Evolutionary conservation across 352 stramenopile species (phyloP).

Genomic region (Halophytophthora batemanensis): DNA sequence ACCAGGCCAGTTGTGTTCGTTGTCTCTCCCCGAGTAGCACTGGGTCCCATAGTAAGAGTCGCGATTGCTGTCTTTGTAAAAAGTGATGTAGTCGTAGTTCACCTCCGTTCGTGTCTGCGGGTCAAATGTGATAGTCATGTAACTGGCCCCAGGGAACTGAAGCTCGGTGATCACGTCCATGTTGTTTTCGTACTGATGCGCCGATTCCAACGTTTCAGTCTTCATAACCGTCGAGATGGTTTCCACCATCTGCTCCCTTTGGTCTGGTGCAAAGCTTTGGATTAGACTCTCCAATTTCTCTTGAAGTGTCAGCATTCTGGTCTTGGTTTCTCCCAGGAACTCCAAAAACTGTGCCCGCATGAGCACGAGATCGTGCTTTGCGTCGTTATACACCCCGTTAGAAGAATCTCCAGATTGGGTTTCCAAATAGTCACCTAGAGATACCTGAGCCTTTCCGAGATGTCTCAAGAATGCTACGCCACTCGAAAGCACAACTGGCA

Average conservation of each 20-base stretch:
- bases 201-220: conserved; percentile 67
- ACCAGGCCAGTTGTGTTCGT: conserved; percentile 78
- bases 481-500: conserved; percentile 40
- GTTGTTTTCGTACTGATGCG: conserved; percentile 81
- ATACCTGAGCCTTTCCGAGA: conserved; percentile 20
- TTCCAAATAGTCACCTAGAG: conserved; percentile 3
- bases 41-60: conserved; percentile 59
- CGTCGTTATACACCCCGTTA: neutral
- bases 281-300: conserved; percentile 31
- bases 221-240: conserved; percentile 45
- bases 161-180: conserved; percentile 70
- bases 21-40: conserved; percentile 76
- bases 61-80: conserved; percentile 70
- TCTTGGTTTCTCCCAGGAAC: conserved; percentile 23
- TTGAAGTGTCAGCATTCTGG: conserved; percentile 32
- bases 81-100: conserved; percentile 89
- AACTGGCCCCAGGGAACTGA: conserved; percentile 62
- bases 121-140: conserved; percentile 85
- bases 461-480: conserved; percentile 30
- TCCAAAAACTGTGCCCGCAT: conserved; percentile 10
- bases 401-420: neutral
- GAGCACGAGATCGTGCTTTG: neutral
- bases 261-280: conserved; percentile 22
- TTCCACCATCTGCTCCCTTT: conserved; percentile 32
- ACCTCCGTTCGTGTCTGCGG: conserved; percentile 69